Evolutionary conservation across 371 early-diverging fungal genomes (phyloP).

Genomic region (Agmasoma carcini): DNA sequence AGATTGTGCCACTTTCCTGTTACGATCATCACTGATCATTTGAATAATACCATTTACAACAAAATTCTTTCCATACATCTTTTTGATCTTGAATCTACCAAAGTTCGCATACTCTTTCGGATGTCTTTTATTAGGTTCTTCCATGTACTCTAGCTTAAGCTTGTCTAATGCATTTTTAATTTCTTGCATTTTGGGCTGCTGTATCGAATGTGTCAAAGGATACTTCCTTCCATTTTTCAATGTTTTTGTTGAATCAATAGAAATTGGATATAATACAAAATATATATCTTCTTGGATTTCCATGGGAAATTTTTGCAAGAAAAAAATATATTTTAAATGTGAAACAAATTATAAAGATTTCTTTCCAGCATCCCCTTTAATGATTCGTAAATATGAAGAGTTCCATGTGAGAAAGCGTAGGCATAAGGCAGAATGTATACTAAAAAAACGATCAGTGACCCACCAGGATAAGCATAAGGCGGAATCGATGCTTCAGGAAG

Average conservation of each 20-base stretch:
- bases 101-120: slow-evolving; percentile 19
- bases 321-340: background rate
- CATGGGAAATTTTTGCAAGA: background rate
- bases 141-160: slow-evolving; percentile 18
- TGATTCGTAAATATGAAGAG: slow-evolving; percentile 9
- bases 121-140: slow-evolving; percentile 32
- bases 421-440: slow-evolving; percentile 9
- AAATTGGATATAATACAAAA: slow-evolving; percentile 39
- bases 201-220: slow-evolving; percentile 8
- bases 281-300: no score
- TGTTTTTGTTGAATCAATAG: slow-evolving; percentile 26
- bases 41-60: slow-evolving; percentile 16
- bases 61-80: slow-evolving; percentile 22
- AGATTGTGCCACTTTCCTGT: background rate
- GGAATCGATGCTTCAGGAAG: slow-evolving; percentile 29
- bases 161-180: slow-evolving; percentile 30
- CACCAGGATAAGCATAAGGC: slow-evolving; percentile 23
- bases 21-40: slow-evolving; percentile 4
- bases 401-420: slow-evolving; percentile 8
- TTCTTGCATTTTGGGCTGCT: slow-evolving; percentile 16
- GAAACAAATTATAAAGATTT: no score
- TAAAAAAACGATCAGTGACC: slow-evolving; percentile 17
- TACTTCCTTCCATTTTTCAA: slow-evolving; percentile 35
- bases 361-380: no score
- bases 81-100: slow-evolving; percentile 39